A percentile compares a stretch with the other conserved stretches of the same genome.
phyloP scores from a whole-genome alignment of 2,329 filamentous ascomycete species.

The Thielaviopsis punctulata region DNA sequence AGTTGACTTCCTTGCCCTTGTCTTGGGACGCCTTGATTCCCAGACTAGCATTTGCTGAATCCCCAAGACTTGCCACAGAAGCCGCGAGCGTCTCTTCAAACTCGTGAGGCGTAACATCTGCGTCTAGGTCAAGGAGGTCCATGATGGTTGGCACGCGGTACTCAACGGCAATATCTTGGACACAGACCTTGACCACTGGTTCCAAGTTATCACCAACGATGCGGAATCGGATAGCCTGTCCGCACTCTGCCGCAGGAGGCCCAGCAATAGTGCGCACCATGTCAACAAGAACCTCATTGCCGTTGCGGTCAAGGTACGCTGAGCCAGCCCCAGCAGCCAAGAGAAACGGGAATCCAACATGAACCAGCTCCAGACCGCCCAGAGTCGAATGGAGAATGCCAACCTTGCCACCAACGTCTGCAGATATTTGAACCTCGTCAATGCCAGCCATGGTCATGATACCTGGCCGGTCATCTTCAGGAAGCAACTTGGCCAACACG shows the following conservation, averaged over 20 bases:
- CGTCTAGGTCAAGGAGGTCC: constrained; percentile 54
- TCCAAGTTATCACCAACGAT: constrained; percentile 92
- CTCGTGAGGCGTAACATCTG: constrained; percentile 52
- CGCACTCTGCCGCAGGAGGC: constrained; percentile 16
- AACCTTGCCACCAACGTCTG: constrained; percentile 51
- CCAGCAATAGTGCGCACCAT: constrained; percentile 20
- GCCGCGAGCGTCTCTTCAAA: constrained; percentile 59
- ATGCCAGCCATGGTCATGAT: constrained; percentile 58
- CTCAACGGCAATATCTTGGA: constrained; percentile 72
- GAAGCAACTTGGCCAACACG: constrained; percentile 82
- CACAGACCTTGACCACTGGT: constrained; percentile 71
- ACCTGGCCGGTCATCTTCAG: constrained; percentile 86
- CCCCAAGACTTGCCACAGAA: constrained; percentile 62
- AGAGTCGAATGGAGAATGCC: constrained; percentile 45
- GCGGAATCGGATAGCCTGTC: constrained; percentile 60
- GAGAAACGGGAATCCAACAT: constrained; percentile 72
- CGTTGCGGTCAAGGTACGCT: constrained; percentile 45
- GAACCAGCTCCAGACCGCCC: constrained; percentile 50
- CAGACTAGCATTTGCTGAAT: constrained; percentile 35
- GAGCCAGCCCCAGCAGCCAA: constrained; percentile 58
- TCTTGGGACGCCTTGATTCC: constrained; percentile 14
- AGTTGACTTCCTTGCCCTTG: constrained; percentile 21
- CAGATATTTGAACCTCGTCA: constrained; percentile 40
- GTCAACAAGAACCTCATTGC: constrained; percentile 53
- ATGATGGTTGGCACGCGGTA: constrained; percentile 75